Evolutionary conservation across 78 protist species (phyloP).

Genomic region (Dictyostelium capitatum): DNA sequence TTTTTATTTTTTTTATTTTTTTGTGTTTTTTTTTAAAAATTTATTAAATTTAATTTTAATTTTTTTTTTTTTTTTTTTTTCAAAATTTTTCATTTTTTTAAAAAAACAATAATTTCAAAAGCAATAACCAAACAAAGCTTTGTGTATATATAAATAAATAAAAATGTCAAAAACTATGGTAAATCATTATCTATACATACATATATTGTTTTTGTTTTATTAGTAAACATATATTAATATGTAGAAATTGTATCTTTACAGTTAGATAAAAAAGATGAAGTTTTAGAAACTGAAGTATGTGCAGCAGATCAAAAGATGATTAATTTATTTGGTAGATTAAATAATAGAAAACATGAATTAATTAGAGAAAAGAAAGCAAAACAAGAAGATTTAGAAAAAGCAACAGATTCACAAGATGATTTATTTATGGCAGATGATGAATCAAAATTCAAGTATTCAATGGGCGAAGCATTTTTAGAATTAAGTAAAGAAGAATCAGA

Average conservation of each 20-base stretch:
- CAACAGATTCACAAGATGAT: slow-evolving; percentile 67
- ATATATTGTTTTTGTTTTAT: no score
- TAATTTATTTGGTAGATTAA: slow-evolving; percentile 63
- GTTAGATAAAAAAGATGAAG: slow-evolving; percentile 59
- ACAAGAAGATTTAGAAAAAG: slow-evolving; percentile 70
- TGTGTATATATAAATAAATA: no score
- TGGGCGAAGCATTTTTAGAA: slow-evolving; percentile 74
- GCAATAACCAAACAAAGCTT: no score
- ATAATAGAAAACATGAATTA: slow-evolving; percentile 75
- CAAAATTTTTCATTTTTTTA: no score
- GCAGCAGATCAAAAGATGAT: slow-evolving; percentile 74
- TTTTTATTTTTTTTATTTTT: neutral
- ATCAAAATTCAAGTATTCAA: slow-evolving; percentile 45
- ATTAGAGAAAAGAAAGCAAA: slow-evolving; percentile 26
- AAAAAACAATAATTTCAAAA: no score
- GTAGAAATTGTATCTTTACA: neutral
- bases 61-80: no score
- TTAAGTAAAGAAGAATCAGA: slow-evolving; percentile 48
- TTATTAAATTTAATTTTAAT: no score
- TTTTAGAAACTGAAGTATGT: slow-evolving; percentile 28
- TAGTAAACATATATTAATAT: neutral
- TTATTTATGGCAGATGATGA: slow-evolving; percentile 65
- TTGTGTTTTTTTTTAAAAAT: neutral
- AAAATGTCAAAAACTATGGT: no score
- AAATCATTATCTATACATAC: no score